phyloP scores from a whole-genome alignment of 306 rosid genomes.

The Neltuma alba region DNA sequence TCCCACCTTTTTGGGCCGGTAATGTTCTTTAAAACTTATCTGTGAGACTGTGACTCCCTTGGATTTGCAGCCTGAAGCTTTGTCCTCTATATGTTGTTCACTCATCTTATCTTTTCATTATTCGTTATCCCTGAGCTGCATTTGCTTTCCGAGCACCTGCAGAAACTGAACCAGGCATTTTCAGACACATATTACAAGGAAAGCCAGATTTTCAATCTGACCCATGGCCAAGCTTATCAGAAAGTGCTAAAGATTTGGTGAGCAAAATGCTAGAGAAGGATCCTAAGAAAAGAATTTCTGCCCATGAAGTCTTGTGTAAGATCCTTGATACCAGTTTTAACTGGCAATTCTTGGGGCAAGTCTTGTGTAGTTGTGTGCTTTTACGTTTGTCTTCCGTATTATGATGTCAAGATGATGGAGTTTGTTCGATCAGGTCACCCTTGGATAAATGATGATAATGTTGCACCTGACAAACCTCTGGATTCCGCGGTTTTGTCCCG shows the following conservation, averaged over 20 bases:
- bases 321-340: slow-evolving; percentile 36
- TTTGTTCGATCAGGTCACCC: slow-evolving; percentile 71
- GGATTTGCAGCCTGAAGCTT: slow-evolving; percentile 15
- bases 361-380: slow-evolving; percentile 24
- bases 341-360: slow-evolving; percentile 22
- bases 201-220: slow-evolving; percentile 75
- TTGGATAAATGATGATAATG: slow-evolving; percentile 83
- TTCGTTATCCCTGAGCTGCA: slow-evolving; percentile 19
- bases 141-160: slow-evolving; percentile 36
- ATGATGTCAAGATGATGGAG: slow-evolving; percentile 15
- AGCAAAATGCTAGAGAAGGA: slow-evolving; percentile 73
- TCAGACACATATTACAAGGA: slow-evolving; percentile 74
- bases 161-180: slow-evolving; percentile 90
- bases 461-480: slow-evolving; percentile 88
- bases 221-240: slow-evolving; percentile 88
- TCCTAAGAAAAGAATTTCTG: slow-evolving; percentile 72
- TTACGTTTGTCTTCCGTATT: slow-evolving; percentile 23
- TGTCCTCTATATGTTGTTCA: slow-evolving; percentile 8
- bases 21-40: slow-evolving; percentile 33
- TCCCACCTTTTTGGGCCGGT: slow-evolving; percentile 99
- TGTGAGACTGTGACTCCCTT: not conserved
- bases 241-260: slow-evolving; percentile 80
- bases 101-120: slow-evolving; percentile 8
- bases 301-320: slow-evolving; percentile 90
- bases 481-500: slow-evolving; percentile 94